Base-by-base conservation (phyloP, 108 stramenopile genomes). In the Schizochytrium sp. region DNA sequence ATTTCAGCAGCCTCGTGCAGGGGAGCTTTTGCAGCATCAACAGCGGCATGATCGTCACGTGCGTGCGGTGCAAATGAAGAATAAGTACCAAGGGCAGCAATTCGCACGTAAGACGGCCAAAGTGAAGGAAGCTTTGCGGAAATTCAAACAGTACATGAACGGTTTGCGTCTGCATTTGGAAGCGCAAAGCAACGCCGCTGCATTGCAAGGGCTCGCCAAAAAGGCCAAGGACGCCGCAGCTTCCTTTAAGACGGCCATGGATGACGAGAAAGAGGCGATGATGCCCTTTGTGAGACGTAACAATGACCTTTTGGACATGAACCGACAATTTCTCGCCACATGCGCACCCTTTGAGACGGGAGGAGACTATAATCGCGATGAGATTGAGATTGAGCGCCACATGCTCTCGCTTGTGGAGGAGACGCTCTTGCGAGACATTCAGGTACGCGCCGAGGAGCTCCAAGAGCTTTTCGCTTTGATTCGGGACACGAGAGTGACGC, bases 1-100 rank as follows among this genome's bases (percentile, higher is more conserved):
- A 60, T 89, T 59, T 57, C 89, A 90, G 16, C 92, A 94, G 59
- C 94, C 94, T 5, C 88, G 94, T 4, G 94, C 92, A 58, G 91
- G 90, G 0, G 94, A 94, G 76, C 60, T 94, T 29, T 25, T 92
- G 5, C 44, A 89, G 5, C 94, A 94, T 57, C 90, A 91, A 48
- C 92, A 93, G 51, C 57, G 60, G 19, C 51, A 44, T 5, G 88
- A 88, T 5, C 72, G 90, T 14, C 72, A 72, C 57, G 14, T 89
- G 53, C 90, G 90, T 4, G 71, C 59, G 10, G 55, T 89, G 5
- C 72, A 83, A 18, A 45, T 72, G 72, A 60, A 88, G 5, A 19
- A 93, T 89, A 58, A 72, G 89, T 8, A 76, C 25, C 87, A 93
- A 72, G 89, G 90, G 16, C n/a, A 59, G 60, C 44, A 72, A 25